Evolutionary conservation across 768 basidiomycete genomes (phyloP), one percentile per base, ranked within the genome.

Genomic region (Tylopilus intermedius): DNA sequence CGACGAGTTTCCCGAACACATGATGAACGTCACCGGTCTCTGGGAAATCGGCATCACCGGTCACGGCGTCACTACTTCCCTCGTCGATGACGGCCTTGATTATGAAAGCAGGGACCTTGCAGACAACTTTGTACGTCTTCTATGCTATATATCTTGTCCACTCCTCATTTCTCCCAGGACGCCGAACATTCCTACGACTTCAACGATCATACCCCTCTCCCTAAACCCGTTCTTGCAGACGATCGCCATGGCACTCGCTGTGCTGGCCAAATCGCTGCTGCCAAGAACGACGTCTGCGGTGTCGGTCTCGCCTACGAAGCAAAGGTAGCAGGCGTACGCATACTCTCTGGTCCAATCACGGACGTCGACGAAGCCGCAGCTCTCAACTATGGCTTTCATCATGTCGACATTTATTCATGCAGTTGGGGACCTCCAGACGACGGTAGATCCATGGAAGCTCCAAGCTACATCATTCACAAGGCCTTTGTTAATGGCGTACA

Each of bases 351-450:
- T 1, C 84, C 90, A 21, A 96, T 99, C 58, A 85, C 93, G 1
- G 96, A 99, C 68, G 82, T 87, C 24, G 96, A 99, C 67, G 96
- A 99, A 71, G 94, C 96, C 0, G 83, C 91, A 3, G 84, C 94
- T 8, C 81, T 99, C 52, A 99, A 99, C 71, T 96, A 87, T 68
- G 92, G 87, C 10, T 98, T 83, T 69, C 87, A 96, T 58, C 84
- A 90, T 88, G 47, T 90, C 88, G 24, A 92, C 93, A 61, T 98
- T 32, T 64, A 90, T 71, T 93, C 90, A 56, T 99, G 96, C 70
- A 93, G 90, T 50, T 99, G 96, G 96, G 96, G 96, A 5, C 96
- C 96, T 8, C 90, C 94, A 0, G 95, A 99, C 68, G 89, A 96
- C 62, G 95, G 95, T 8, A 76, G 76, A 62, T 84, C 89, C 1